Base-by-base conservation (phyloP, 2,329 filamentous ascomycete species). In the Verticillium isaacii region DNA sequence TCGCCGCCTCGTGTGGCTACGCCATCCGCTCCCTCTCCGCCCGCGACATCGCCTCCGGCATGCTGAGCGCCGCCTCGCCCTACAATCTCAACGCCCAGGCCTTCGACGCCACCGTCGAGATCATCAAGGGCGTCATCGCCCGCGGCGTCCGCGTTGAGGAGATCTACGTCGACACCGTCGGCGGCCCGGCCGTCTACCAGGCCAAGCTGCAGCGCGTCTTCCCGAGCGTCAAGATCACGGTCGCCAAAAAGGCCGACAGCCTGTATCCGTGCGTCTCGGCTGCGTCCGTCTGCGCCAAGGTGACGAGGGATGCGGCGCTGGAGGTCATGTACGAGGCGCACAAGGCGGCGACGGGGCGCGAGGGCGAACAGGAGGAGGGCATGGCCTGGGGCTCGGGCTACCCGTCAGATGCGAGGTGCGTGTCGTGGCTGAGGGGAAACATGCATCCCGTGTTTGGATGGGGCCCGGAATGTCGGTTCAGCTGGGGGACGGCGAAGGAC, bases 31-130 rank as follows among this genome's bases (percentile, higher is more conserved):
- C 89, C 19, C 86, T 98, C 66, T 96, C 92, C 0, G 93, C 95
- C 9, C 85, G 89, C 55, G 91, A 94, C 77, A 96, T 97, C 69
- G 85, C 83, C 50, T 85, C 92, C 8, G 85, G 86, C 69, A 96
- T 96, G 91, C 80, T 95, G 69, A 82, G 84, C 11, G 84, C 87
- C 2, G 79, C 80, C 9, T 78, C 78, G 19, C 73, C 80, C 3
- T 96, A 97, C 78, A 99, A 99, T 73, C 85, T 99, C 66, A 99
- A 99, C 73, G 92, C 93, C 5, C 95, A 99, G 76, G 94, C 94
- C 19, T 90, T 95, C 86, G 93, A 97, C 74, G 91, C 94, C 4
- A 98, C 94, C 0, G 86, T 96, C 29, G 85, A 85, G 45, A 81
- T 99, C 59, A 94, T 98, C 70, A 82, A 86, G 61, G 88, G 87